Percentiles rank a stretch among this genome's conserved stretches.
Evolutionary conservation across 2,329 filamentous ascomycete genomes (phyloP).

Genomic region (Nemania diffusa): DNA sequence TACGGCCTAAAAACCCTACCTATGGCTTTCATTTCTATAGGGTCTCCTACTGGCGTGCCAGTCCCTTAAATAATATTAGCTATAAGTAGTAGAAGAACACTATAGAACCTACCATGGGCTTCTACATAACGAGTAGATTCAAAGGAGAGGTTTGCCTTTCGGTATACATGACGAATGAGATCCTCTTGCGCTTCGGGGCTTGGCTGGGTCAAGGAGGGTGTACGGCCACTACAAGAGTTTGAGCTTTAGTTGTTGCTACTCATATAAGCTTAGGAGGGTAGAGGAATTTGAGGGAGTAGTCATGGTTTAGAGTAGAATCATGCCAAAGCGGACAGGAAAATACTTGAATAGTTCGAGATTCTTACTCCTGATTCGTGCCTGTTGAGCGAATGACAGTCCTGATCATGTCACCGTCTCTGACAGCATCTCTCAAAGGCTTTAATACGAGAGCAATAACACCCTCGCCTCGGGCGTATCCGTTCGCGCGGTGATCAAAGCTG

Average conservation of each 20-base stretch:
- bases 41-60: constrained; percentile 56
- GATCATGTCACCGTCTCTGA: constrained; percentile 54
- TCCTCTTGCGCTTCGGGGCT: constrained; percentile 47
- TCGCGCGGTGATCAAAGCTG: constrained; percentile 47
- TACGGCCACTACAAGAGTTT: constrained; percentile 36
- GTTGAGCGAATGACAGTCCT: constrained; percentile 51
- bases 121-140: constrained; percentile 47
- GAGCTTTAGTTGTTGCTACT: constrained; percentile 5
- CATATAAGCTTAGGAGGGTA: neutral
- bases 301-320: neutral
- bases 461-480: constrained; percentile 58
- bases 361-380: constrained; percentile 46
- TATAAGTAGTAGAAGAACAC: neutral
- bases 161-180: constrained; percentile 50
- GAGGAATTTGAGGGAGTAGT: neutral
- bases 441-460: constrained; percentile 62
- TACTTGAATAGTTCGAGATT: neutral
- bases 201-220: constrained; percentile 46
- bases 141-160: constrained; percentile 39
- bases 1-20: constrained; percentile 42
- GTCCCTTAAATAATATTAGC: constrained; percentile 48
- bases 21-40: constrained; percentile 55
- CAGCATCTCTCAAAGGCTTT: constrained; percentile 60
- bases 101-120: constrained; percentile 43
- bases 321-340: neutral